These are phyloP conservation scores for Phialophora verrucosa DNA, from an alignment of 2,329 filamentous ascomycete genomes.

Conservation along the genomic window DNA sequence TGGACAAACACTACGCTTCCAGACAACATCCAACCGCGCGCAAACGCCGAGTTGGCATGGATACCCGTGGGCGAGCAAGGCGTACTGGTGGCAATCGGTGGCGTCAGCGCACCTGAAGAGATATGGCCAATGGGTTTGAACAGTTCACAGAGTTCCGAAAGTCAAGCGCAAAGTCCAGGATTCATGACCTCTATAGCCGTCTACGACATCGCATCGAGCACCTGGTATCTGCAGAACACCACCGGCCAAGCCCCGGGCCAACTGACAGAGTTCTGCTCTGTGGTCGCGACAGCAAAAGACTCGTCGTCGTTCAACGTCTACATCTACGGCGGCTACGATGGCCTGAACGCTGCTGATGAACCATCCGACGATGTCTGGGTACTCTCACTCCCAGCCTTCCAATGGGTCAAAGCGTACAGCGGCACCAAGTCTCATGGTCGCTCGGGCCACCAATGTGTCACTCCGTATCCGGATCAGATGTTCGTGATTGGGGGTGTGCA, in stretches of 20 bases:
- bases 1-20: conserved; percentile 67
- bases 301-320: conserved; percentile 47
- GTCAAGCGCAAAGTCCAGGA: conserved; percentile 35
- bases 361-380: conserved; percentile 45
- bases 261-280: conserved; percentile 50
- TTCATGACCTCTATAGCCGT: conserved; percentile 49
- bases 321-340: conserved; percentile 47
- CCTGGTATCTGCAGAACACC: conserved; percentile 51
- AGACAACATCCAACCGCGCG: conserved; percentile 58
- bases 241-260: conserved; percentile 46
- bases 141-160: conserved; percentile 28
- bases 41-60: conserved; percentile 71
- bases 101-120: conserved; percentile 40
- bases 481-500: conserved; percentile 46
- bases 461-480: conserved; percentile 57
- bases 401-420: conserved; percentile 43
- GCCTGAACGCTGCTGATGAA: conserved; percentile 42
- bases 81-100: conserved; percentile 49
- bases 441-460: conserved; percentile 45
- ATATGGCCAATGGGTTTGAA: conserved; percentile 35
- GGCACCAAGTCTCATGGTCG: conserved; percentile 43
- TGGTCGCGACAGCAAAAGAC: conserved; percentile 48
- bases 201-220: conserved; percentile 45
- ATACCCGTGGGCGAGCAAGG: conserved; percentile 48
- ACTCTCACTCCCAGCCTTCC: conserved; percentile 46